Conservation (phyloP, 768 basidiomycete species). For the Scleroderma bovista region DNA sequence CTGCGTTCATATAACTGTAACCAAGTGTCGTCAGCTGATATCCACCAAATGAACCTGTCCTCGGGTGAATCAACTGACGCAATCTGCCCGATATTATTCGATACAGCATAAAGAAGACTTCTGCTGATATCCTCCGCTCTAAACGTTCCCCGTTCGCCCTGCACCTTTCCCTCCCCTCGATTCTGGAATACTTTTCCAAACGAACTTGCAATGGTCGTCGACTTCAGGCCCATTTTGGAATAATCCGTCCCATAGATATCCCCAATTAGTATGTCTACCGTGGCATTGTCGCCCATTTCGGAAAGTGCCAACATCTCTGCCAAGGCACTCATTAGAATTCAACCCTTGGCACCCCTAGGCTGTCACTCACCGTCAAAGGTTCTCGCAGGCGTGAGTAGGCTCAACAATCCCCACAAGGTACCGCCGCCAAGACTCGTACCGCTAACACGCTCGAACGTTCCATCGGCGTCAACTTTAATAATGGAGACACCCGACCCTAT, state of each 20-base stretch:
- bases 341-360: neutral
- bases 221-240: conserved; percentile 90
- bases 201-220: conserved; percentile 95
- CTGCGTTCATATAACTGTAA: conserved; percentile 89
- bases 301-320: conserved; percentile 95
- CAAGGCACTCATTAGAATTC: conserved; percentile 4
- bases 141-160: conserved; percentile 62
- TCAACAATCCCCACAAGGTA: conserved; percentile 94
- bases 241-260: conserved; percentile 99
- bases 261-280: conserved; percentile 97
- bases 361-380: conserved; percentile 87
- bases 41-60: neutral
- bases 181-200: conserved; percentile 99
- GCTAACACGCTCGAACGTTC: conserved; percentile 91
- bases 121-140: conserved; percentile 90
- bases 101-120: conserved; percentile 91
- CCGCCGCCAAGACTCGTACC: conserved; percentile 97
- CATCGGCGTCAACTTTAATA: conserved; percentile 95
- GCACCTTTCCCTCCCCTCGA: conserved; percentile 39
- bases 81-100: conserved; percentile 99
- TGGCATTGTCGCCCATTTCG: conserved; percentile 88
- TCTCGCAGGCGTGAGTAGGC: conserved; percentile 89
- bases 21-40: conserved; percentile 10
- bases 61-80: conserved; percentile 61
- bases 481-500: conserved; percentile 98